These are phyloP conservation scores for Jasminum sambac DNA, from an alignment of 257 asterid genomes.

Conservation along the genomic window DNA sequence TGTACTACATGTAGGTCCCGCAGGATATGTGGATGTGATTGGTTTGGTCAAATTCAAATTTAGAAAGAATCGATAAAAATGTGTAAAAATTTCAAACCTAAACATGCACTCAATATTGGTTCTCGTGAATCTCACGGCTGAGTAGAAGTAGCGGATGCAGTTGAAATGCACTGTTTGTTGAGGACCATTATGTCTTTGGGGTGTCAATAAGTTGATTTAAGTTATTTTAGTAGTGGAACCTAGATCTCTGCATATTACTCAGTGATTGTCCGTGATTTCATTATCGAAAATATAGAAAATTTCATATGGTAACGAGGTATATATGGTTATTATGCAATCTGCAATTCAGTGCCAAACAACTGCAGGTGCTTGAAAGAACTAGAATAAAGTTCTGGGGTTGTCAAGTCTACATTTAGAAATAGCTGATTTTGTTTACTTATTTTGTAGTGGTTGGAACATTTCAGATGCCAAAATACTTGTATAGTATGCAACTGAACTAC, in stretches of 20 bases:
- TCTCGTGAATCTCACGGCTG: conserved; percentile 7
- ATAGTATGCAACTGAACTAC: background rate
- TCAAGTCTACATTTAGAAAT: background rate
- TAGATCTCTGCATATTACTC: background rate
- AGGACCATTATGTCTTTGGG: background rate
- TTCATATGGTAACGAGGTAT: background rate
- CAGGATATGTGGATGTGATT: too few relatives aligned
- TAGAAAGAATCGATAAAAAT: too few relatives aligned
- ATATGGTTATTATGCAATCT: background rate
- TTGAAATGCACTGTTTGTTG: background rate
- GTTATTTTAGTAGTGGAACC: background rate
- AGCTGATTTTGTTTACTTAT: background rate
- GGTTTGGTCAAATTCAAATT: too few relatives aligned
- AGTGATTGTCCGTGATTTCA: background rate
- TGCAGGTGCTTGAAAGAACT: background rate
- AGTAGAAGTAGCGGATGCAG: conserved; percentile 11
- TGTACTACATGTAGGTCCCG: too few relatives aligned
- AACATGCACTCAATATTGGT: background rate
- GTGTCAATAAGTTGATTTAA: conserved; percentile 10
- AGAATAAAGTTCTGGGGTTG: background rate
- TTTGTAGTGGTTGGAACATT: background rate
- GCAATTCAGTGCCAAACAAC: background rate
- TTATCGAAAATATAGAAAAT: background rate
- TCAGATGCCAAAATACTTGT: background rate
- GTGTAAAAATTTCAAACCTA: too few relatives aligned